Evolutionary conservation across 2,329 filamentous ascomycete genomes (phyloP).

Genomic region (Orbilia oligospora): DNA sequence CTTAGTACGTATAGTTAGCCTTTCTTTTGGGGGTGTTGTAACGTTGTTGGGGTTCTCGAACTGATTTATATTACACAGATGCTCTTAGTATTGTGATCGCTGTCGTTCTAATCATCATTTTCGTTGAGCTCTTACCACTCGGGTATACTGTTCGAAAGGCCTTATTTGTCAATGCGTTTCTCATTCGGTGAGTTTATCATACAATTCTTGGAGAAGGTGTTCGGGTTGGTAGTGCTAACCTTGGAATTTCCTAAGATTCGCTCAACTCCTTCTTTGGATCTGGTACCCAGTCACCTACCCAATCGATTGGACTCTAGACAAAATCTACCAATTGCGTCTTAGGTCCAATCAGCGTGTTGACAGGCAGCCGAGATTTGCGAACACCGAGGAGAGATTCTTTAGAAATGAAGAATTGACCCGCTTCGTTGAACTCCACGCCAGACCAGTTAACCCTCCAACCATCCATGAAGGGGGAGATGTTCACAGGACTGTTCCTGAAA

Average conservation of each 20-base stretch:
- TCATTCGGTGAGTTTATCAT: constrained; percentile 40
- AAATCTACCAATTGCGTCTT: constrained; percentile 15
- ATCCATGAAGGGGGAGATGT: constrained; percentile 35
- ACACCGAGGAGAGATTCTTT: constrained; percentile 53
- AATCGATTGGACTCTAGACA: constrained; percentile 31
- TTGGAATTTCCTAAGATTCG: constrained; percentile 17
- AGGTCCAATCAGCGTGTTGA: not conserved
- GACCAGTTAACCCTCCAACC: not conserved
- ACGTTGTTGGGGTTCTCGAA: not conserved
- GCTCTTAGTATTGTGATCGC: constrained; percentile 56
- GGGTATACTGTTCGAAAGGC: constrained; percentile 45
- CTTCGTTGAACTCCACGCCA: constrained; percentile 49
- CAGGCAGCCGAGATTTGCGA: constrained; percentile 23
- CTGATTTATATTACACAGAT: constrained; percentile 31
- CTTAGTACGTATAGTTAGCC: constrained; percentile 29
- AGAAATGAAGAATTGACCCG: constrained; percentile 43
- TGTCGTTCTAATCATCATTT: constrained; percentile 42
- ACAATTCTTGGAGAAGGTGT: not conserved
- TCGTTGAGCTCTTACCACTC: constrained; percentile 51
- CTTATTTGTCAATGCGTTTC: constrained; percentile 44
- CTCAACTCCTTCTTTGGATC: constrained; percentile 27
- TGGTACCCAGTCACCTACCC: constrained; percentile 53
- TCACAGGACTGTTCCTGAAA: constrained; percentile 41
- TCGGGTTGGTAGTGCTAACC: not conserved
- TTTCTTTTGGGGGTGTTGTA: not conserved